These are phyloP conservation scores for Rubus parviflorus DNA, from an alignment of 306 rosid species.

Conservation along the genomic window DNA sequence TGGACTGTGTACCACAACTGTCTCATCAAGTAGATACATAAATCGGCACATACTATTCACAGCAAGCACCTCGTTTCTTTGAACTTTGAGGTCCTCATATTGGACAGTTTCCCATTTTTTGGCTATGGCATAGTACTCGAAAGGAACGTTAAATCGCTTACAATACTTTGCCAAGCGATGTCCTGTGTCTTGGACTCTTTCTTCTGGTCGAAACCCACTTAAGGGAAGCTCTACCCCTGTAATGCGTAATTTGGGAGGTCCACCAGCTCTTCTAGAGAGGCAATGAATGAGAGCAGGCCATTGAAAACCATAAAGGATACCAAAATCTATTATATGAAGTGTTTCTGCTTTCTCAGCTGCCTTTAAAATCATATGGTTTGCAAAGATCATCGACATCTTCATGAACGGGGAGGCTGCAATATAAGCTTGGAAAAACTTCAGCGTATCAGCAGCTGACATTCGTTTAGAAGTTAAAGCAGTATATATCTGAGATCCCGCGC, in stretches of 20 bases:
- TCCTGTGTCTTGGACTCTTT: constrained; percentile 40
- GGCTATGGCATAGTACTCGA: constrained; percentile 58
- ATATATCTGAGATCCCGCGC: constrained; percentile 54
- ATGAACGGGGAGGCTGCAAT: constrained; percentile 58
- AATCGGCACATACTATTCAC: constrained; percentile 50
- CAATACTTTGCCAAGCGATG: constrained; percentile 36
- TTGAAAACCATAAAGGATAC: constrained; percentile 76
- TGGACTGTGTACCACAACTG: constrained; percentile 50
- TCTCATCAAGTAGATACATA: constrained; percentile 56
- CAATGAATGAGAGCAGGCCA: constrained; percentile 75
- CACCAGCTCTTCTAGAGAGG: constrained; percentile 57
- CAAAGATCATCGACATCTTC: constrained; percentile 53
- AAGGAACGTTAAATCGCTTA: constrained; percentile 34
- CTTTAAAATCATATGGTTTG: constrained; percentile 48
- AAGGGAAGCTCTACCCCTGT: constrained; percentile 46
- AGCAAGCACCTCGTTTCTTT: constrained; percentile 43
- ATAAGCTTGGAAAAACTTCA: constrained; percentile 54
- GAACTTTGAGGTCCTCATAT: constrained; percentile 49
- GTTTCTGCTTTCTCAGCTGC: constrained; percentile 47
- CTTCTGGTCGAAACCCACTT: constrained; percentile 41
- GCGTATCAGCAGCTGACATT: constrained; percentile 44
- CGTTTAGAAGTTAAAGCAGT: constrained; percentile 33
- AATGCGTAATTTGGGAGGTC: constrained; percentile 73
- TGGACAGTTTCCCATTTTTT: constrained; percentile 56
- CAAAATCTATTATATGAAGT: constrained; percentile 79